Percentiles rank a stretch among this genome's conserved stretches.
phyloP scores from a whole-genome alignment of 805 yeast species.

The Candida broadrunensis region DNA sequence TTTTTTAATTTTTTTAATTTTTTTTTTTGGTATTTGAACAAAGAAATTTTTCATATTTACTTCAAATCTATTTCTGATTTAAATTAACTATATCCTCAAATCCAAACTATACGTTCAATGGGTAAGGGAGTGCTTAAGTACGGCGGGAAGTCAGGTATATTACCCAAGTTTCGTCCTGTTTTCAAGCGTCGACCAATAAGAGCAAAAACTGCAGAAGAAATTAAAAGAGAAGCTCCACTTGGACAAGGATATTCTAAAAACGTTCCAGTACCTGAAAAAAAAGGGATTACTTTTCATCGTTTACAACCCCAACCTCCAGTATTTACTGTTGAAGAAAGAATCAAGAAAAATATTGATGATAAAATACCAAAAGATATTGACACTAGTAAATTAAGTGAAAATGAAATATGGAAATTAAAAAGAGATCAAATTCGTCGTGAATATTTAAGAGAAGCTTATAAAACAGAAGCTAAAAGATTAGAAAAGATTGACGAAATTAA shows the following conservation, averaged over 20 bases:
- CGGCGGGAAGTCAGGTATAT: constrained; percentile 74
- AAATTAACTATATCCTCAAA: too few relatives aligned
- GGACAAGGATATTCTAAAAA: constrained; percentile 69
- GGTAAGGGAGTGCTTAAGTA: constrained; percentile 49
- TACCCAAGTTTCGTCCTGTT: constrained; percentile 75
- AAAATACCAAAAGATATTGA: constrained; percentile 33
- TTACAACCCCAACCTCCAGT: constrained; percentile 51
- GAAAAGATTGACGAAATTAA: constrained; percentile 31
- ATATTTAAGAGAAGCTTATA: constrained; percentile 63
- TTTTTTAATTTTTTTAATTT: background rate
- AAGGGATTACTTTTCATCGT: constrained; percentile 44
- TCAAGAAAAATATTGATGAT: constrained; percentile 51
- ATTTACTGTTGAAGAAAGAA: constrained; percentile 58
- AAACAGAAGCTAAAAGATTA: constrained; percentile 50
- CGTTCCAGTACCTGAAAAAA: constrained; percentile 62
- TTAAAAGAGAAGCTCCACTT: constrained; percentile 43
- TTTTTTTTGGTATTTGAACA: background rate
- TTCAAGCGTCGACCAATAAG: constrained; percentile 62
- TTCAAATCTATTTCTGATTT: too few relatives aligned
- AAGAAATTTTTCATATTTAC: background rate
- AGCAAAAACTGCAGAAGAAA: constrained; percentile 43
- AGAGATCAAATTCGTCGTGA: constrained; percentile 68
- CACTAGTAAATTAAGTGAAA: constrained; percentile 21
- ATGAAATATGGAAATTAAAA: constrained; percentile 46
- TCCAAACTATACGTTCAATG: constrained; percentile 26